A percentile compares a stretch with the other conserved stretches of the same genome.
These are phyloP conservation scores for Blastomyces percursus DNA, from an alignment of 2,329 filamentous ascomycete genomes.

Conservation along the genomic window DNA sequence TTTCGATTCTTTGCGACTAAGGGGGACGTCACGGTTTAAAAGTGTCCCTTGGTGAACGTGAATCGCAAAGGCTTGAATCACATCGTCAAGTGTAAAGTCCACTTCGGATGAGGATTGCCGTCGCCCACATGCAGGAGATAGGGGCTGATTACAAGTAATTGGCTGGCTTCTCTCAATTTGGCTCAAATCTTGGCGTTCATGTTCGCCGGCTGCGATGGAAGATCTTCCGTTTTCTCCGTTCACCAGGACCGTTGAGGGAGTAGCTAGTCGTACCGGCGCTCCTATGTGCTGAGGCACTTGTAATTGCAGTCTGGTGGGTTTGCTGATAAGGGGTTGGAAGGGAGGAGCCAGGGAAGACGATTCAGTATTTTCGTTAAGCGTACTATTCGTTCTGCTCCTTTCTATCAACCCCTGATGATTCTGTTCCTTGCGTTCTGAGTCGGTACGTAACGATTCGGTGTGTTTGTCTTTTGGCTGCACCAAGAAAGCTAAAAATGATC, in stretches of 20 bases:
- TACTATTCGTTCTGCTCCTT: background rate
- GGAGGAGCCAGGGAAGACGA: constrained; percentile 8
- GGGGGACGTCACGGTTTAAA: constrained; percentile 19
- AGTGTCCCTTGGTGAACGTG: constrained; percentile 25
- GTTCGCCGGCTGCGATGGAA: constrained; percentile 5
- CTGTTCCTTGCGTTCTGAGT: background rate
- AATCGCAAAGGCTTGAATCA: constrained; percentile 23
- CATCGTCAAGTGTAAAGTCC: constrained; percentile 22
- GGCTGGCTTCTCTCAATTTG: background rate
- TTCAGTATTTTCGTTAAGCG: background rate
- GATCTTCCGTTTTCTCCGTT: constrained; percentile 25
- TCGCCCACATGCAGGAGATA: background rate
- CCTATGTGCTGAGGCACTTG: constrained; percentile 34
- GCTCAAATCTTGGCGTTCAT: background rate
- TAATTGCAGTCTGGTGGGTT: constrained; percentile 32
- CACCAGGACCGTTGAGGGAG: constrained; percentile 31
- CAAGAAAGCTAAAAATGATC: constrained; percentile 59
- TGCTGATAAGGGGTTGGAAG: constrained; percentile 14
- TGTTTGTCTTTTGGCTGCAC: constrained; percentile 39
- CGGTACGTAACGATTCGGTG: background rate
- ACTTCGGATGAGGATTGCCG: background rate
- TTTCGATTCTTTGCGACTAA: constrained; percentile 24
- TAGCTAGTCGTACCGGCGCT: constrained; percentile 33
- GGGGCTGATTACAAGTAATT: background rate
- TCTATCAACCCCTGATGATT: background rate